Evolutionary conservation across 2,329 filamentous ascomycete genomes (phyloP), one percentile per base, ranked within the genome.

Genomic region (Elsinoe batatas): DNA sequence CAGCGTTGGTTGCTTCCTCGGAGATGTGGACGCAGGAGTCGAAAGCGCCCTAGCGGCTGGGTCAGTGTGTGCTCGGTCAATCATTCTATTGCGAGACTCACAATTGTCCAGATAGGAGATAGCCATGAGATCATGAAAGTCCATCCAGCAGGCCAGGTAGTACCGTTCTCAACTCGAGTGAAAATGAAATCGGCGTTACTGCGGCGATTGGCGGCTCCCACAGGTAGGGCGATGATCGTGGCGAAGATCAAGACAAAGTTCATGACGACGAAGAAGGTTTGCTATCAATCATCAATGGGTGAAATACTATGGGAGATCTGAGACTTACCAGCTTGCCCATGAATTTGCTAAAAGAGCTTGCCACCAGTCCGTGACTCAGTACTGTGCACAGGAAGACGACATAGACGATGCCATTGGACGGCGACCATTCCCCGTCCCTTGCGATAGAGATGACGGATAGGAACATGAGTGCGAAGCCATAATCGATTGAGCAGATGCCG

Each of bases 401-500:
- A 63, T 83, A 84, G 26, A 82, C 72, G 2, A 74, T 71, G 1
- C 79, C 78, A 46, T 79, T 77, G 1, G 76, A 77, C 1, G 81
- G 76, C 2, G 71, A 65, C 78, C 79, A 83, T 13, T 73, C 68
- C 22, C 79, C 79, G 59, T 82, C 79, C 3, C 74, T 73, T 1
- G 78, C 69, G 32, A 83, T 76, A 2, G 79, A 78, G 54, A 82
- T 76, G 33, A 81, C 77, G 1, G 79, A 79, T 26, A 81, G 72
- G 50, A 82, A 75, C 78, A 81, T 81, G 37, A 79, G 66, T 1
- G 77, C 73, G 62, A 79, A 79, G 1, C 78, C 74, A 62, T 74
- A 84, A 63, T 83, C 80, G 58, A 83, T 79, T 20, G 78, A 81
- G 65, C 80, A 83, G 12, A 83, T 70, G 5, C 80, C 80, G 32